A percentile compares a stretch with the other conserved stretches of the same genome.
These are phyloP conservation scores for Pseudoneurospora amorphoporcata DNA, from an alignment of 495 filamentous ascomycete genomes.

Conservation along the genomic window DNA sequence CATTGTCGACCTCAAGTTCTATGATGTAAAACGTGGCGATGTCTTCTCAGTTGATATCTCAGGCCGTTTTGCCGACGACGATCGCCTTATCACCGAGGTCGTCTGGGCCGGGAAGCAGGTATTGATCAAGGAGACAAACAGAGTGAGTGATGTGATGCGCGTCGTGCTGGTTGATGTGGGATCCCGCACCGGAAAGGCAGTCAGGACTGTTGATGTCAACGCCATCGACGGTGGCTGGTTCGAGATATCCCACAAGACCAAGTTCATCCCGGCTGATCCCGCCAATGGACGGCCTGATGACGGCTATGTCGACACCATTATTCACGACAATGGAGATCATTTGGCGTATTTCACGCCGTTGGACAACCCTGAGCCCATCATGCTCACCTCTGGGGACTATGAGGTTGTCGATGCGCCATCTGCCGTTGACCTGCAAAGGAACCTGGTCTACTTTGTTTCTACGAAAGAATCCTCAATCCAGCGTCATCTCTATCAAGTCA, in stretches of 20 bases:
- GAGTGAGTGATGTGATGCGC: conserved; percentile 83
- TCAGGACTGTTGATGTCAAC: conserved; percentile 66
- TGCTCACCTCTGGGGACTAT: conserved; percentile 85
- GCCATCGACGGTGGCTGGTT: conserved; percentile 93
- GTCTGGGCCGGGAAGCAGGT: conserved; percentile 82
- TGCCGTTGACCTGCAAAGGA: conserved; percentile 72
- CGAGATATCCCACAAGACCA: conserved; percentile 80
- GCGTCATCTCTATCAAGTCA: conserved; percentile 82
- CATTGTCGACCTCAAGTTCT: conserved; percentile 76
- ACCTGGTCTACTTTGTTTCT: conserved; percentile 80
- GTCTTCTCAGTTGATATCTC: conserved; percentile 69
- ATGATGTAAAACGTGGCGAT: conserved; percentile 70
- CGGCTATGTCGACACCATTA: conserved; percentile 88
- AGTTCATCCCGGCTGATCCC: conserved; percentile 77
- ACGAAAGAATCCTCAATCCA: conserved; percentile 83
- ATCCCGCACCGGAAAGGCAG: conserved; percentile 62
- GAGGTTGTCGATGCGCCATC: conserved; percentile 87
- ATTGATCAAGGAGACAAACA: conserved; percentile 82
- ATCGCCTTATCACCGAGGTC: conserved; percentile 86
- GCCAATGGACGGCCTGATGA: conserved; percentile 64
- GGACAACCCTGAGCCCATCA: conserved; percentile 65
- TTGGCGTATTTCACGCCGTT: conserved; percentile 91
- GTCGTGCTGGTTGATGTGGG: conserved; percentile 78
- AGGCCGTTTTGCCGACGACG: conserved; percentile 66
- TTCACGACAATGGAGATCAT: conserved; percentile 81